phyloP scores from a whole-genome alignment of 2,329 filamentous ascomycete genomes.

The Trichoderma breve region DNA sequence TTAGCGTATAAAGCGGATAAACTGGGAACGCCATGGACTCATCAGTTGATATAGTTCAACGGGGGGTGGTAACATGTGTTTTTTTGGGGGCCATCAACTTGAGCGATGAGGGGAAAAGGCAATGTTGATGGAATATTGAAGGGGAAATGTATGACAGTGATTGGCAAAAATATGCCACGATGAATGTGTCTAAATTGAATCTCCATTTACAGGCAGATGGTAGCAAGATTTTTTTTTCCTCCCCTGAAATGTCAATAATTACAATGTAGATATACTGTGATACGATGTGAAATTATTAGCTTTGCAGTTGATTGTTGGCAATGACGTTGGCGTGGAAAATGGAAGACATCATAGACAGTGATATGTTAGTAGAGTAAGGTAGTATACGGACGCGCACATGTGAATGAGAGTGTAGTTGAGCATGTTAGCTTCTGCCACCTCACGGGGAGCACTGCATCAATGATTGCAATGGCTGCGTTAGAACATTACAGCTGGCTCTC shows the following conservation, averaged over 20 bases:
- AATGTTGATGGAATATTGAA: conserved; percentile 1
- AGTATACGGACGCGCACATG: background rate
- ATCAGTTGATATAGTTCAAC: background rate
- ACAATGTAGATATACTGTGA: background rate
- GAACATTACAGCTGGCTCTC: background rate
- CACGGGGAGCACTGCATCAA: background rate
- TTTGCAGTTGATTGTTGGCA: background rate
- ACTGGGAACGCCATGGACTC: background rate
- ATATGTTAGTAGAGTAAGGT: too few relatives aligned
- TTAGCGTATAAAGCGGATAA: background rate
- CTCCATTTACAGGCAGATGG: background rate
- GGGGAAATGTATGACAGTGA: background rate
- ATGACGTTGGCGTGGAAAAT: background rate
- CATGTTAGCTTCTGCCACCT: background rate
- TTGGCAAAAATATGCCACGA: background rate
- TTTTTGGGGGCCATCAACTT: background rate
- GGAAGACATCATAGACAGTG: background rate
- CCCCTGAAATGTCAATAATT: background rate
- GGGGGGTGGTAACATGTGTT: background rate
- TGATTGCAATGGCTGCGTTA: background rate
- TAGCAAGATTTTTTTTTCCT: background rate
- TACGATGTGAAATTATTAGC: background rate
- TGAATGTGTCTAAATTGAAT: background rate
- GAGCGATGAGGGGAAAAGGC: background rate
- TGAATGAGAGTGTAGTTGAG: background rate